phyloP scores from a whole-genome alignment of 2,329 filamentous ascomycete species.

The Microascus cirrosus region DNA sequence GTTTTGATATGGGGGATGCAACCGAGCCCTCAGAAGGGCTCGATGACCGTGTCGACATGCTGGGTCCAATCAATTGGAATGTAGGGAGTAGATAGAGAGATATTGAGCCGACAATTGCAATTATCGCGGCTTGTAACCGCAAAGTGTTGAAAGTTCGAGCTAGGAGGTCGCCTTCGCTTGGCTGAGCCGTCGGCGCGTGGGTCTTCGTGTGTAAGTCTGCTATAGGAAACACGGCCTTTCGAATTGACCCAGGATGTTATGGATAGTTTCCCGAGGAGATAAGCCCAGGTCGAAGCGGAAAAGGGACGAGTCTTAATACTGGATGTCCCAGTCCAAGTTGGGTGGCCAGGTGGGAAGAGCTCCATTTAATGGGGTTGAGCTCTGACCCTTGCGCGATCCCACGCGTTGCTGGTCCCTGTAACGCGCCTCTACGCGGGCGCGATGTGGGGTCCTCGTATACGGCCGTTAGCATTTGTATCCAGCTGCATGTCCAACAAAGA shows the following conservation, averaged over 20 bases:
- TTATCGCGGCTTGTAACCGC: background rate
- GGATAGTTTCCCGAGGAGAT: background rate
- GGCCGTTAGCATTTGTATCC: background rate
- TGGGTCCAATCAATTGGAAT: background rate
- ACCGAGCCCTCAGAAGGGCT: background rate
- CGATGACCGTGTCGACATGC: slow-evolving; percentile 2
- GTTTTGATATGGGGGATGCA: slow-evolving; percentile 42
- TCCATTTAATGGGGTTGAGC: background rate
- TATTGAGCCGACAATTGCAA: background rate
- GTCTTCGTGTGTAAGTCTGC: background rate
- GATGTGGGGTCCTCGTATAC: background rate
- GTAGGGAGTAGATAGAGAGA: background rate
- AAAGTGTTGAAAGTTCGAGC: background rate
- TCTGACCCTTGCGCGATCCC: background rate
- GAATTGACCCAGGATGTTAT: background rate
- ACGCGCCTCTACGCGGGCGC: background rate
- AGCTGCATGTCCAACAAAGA: background rate
- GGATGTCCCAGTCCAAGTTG: background rate
- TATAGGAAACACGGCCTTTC: background rate
- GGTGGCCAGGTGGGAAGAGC: background rate
- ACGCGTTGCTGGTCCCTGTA: background rate
- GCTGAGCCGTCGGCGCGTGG: background rate
- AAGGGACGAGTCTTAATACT: background rate
- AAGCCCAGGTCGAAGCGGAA: background rate
- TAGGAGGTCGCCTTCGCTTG: background rate